Evolutionary conservation across 2,329 filamentous ascomycete species (phyloP), one percentile per base, ranked within the genome.

Genomic region (Cytospora chrysosperma): DNA sequence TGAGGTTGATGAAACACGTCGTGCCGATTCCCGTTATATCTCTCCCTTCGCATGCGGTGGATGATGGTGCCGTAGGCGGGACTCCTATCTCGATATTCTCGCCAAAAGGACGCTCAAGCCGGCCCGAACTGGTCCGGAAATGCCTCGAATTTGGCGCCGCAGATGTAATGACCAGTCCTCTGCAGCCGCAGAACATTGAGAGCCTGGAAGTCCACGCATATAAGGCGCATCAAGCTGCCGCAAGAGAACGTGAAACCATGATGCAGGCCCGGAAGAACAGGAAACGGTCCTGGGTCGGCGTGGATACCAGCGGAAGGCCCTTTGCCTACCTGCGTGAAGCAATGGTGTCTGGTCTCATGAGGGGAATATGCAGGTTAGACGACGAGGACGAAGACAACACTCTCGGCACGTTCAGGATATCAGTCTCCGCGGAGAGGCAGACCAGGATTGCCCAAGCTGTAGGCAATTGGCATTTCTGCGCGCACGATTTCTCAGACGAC

Each of bases 341-440:
- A 56, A 97, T 97, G 92, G 93, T 97, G 6, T 95, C 92, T 1
- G 88, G 88, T 62, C 82, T 97, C 63, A 95, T 97, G 91, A 89
- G 88, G 71, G 88, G 91, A 43, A 97, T 97, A 61, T 97, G 93
- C 75, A 90, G 89, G 67, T 85, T 82, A 49, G 78, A 77, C 78
- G 72, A 87, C 82, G 78, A 88, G 77, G 72, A 81, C 76, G 78
- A 92, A 78, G 78, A 88, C 78, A 75, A 47, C 17, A 61, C 64
- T 43, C 64, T 65, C n/a, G 64, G 64, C 49, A 60, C 61, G n/a
- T 65, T 65, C 54, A 65, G 64, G 61, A 82, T 96, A 67, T 82
- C 85, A 54, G 82, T 97, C 21, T 81, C 86, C 13, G 77, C 85
- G 10, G 84, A 90, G 63, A 86, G 90, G 40, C 86, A 87, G 70